Percentiles rank a stretch among this genome's conserved stretches.
Conservation (phyloP, 1,284 basidiomycete species). For the Marasmius sp. region DNA sequence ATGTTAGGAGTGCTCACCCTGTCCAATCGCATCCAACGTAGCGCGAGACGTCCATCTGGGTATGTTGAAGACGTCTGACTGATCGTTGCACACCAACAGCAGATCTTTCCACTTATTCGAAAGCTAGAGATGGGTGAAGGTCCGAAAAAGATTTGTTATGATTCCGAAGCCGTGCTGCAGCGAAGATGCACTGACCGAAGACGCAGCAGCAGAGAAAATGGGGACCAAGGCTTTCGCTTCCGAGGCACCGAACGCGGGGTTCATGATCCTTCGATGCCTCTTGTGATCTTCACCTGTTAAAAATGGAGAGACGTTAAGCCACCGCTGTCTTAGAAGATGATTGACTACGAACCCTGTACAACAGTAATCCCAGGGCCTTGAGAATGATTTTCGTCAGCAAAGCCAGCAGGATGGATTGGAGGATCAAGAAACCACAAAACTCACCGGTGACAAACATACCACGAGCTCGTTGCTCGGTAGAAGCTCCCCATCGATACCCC, state of each 20-base stretch:
- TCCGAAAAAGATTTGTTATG: no score
- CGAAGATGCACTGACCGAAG: not conserved
- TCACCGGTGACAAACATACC: slow-evolving; percentile 1
- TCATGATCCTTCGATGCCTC: slow-evolving; percentile 20
- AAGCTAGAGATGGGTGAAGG: not conserved
- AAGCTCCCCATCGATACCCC: slow-evolving; percentile 13
- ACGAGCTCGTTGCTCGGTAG: not conserved
- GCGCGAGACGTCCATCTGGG: slow-evolving; percentile 38
- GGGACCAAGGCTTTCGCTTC: slow-evolving; percentile 15
- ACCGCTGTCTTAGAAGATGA: not conserved
- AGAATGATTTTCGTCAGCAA: not conserved
- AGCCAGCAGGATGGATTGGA: not conserved
- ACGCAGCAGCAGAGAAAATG: slow-evolving; percentile 8
- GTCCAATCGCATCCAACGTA: slow-evolving; percentile 46
- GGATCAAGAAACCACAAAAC: not conserved
- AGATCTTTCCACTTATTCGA: slow-evolving; percentile 6
- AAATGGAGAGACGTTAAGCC: not conserved
- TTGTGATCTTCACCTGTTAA: slow-evolving; percentile 15
- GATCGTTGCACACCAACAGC: slow-evolving; percentile 24
- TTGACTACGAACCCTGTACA: slow-evolving; percentile 2
- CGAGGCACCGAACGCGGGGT: slow-evolving; percentile 16
- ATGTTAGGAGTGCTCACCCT: slow-evolving; percentile 26
- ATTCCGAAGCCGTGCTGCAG: not conserved
- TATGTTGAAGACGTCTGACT: slow-evolving; percentile 40
- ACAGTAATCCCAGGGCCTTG: not conserved